Evolutionary conservation across 2,329 filamentous ascomycete species (phyloP), one percentile per base, ranked within the genome.

Genomic region (Tolypocladium album): DNA sequence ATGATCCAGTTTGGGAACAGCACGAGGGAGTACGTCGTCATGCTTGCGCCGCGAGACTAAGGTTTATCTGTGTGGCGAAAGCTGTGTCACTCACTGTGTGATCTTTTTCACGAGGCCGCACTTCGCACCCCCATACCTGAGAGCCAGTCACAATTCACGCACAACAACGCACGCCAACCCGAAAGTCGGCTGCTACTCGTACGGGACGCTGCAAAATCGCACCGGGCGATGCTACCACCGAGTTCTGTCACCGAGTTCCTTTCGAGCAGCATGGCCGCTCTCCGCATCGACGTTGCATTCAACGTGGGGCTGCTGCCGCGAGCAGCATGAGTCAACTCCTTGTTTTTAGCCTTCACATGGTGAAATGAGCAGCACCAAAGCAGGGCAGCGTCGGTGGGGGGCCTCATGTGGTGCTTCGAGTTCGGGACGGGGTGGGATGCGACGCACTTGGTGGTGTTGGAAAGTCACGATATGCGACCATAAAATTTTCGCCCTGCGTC

Each of bases 11-110:
- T 99, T 75, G 94, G 92, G 12, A 82, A 89, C 61, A 96, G 91
- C 70, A 88, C 89, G 61, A 84, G 92, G 67, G 94, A 99, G 75
- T 99, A 97, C 73, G 91, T 99, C n/a, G 74, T 97, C 61, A 94
- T 97, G 90, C 81, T 97, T 61, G 81, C 83, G 42, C 80, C 81
- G 3, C 75, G 74, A 57, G 72, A 76, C 55, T 82, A 64, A 67
- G 40, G 39, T 43, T 50, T 22, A 31, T 31, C 50, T 12, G 31
- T 12, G 12, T 22, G 40, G 43, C 34, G 22, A 39, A 58, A n/a
- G n/a, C n/a, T 31, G 31, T 36, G 20, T 17, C 20, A 20, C 17
- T 15, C 20, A 20, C 17, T 15, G 57, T 34, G 15, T 13, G 43
- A 36, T 11, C 38, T 17, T 17, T 2, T 34, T 27, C n/a, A 50